Evolutionary conservation across 2,329 filamentous ascomycete genomes (phyloP).

Genomic region (Penicillium sp.): DNA sequence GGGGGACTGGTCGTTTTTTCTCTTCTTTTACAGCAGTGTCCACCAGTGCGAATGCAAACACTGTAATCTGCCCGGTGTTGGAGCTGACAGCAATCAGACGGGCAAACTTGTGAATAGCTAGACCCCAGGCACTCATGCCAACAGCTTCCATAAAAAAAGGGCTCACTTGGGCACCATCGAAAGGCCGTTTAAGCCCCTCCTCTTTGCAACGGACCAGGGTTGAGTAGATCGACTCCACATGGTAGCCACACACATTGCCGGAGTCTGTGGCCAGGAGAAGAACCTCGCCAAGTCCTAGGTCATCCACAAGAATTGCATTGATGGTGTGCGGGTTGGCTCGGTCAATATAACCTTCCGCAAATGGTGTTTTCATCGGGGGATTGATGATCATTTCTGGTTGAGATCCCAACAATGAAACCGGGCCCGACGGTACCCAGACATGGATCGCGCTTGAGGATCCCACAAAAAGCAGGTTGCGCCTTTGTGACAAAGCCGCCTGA

Average conservation of each 20-base stretch:
- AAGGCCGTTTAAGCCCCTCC: slow-evolving; percentile 20
- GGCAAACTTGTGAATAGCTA: slow-evolving; percentile 75
- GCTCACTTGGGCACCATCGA: slow-evolving; percentile 34
- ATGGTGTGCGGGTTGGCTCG: slow-evolving; percentile 53
- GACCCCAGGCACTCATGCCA: slow-evolving; percentile 75
- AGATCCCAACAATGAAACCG: slow-evolving; percentile 37
- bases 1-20: slow-evolving; percentile 6
- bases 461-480: slow-evolving; percentile 45
- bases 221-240: slow-evolving; percentile 51
- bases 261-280: slow-evolving; percentile 65
- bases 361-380: slow-evolving; percentile 37
- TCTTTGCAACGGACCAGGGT: slow-evolving; percentile 38
- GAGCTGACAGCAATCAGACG: slow-evolving; percentile 80
- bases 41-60: slow-evolving; percentile 56
- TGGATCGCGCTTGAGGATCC: slow-evolving; percentile 40
- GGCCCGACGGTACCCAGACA: slow-evolving; percentile 43
- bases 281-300: slow-evolving; percentile 65
- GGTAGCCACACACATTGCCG: slow-evolving; percentile 68
- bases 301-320: slow-evolving; percentile 64
- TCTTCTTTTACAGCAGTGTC: slow-evolving; percentile 25
- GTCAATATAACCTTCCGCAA: slow-evolving; percentile 53
- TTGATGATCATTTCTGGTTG: slow-evolving; percentile 41
- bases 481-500: slow-evolving; percentile 44
- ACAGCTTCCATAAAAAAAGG: slow-evolving; percentile 73
- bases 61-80: slow-evolving; percentile 59